Base-by-base conservation (phyloP, 495 filamentous ascomycete genomes). In the Hypomontagnella submonticulosa region DNA sequence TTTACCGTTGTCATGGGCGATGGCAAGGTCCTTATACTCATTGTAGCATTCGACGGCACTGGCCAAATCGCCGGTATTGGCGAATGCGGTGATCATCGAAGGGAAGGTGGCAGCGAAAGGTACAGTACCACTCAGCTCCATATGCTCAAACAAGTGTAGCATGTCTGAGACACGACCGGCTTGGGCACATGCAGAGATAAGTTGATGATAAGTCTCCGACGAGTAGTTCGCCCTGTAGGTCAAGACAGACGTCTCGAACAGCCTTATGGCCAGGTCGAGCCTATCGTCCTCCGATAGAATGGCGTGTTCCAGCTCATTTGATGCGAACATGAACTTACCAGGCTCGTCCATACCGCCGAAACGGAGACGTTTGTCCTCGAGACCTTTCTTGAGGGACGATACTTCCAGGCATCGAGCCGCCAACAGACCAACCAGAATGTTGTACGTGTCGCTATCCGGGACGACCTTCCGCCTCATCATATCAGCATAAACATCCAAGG, bases 41-140 rank as follows among this genome's bases (percentile, higher is more conserved):
- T 96, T 91, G 78, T 96, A 97, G 78, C 91, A 92, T 70, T 98
- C 95, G 9, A 97, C 89, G n/a, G 92, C 96, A 63, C 90, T 94
- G 69, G 83, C 80, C 36, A 98, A 81, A 69, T 99, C 92, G 12
- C 92, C 88, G 4, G 83, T 83, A 27, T 84, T 84, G 42, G 90
- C 92, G 71, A 97, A 98, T 0, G 92, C 92, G 37, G 90, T 86
- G 70, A 99, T 98, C 91, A 99, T 96, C 11, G 87, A 83, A 1
- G 92, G 87, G 76, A 96, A 97, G 33, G 93, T 92, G 38, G 89
- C 86, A 15, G 91, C 88, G 61, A 86, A 86, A 0, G 94, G 90
- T 11, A 82, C 83, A 18, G 92, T 83, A 53, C 86, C 87, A 53
- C 84, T 85, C 41, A 81, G 75, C 73, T 97, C 93, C 91, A 97